phyloP scores from a whole-genome alignment of 2,329 filamentous ascomycete species.

The Pseudogymnoascus pannorum region DNA sequence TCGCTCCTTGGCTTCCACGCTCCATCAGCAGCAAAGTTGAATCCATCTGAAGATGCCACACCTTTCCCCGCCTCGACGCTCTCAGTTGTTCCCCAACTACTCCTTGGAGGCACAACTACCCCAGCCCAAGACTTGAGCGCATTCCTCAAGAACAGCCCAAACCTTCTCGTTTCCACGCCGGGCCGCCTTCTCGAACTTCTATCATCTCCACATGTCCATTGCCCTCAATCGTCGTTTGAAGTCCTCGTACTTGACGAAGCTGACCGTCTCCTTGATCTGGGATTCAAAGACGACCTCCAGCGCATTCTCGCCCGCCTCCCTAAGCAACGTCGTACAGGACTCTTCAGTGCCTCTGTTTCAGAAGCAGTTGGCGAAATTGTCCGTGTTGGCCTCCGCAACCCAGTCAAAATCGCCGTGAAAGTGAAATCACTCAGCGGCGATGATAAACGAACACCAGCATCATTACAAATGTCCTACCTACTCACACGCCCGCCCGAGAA shows the following conservation, averaged over 20 bases:
- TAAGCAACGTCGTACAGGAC: conserved; percentile 85
- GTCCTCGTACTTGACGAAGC: conserved; percentile 90
- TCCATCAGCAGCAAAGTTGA: conserved; percentile 62
- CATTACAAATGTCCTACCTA: conserved; percentile 85
- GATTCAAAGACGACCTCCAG: conserved; percentile 86
- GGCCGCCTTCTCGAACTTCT: conserved; percentile 84
- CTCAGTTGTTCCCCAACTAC: conserved; percentile 73
- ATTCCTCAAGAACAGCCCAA: conserved; percentile 79
- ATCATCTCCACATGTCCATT: conserved; percentile 78
- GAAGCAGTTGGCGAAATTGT: conserved; percentile 93
- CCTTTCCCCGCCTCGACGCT: conserved; percentile 36
- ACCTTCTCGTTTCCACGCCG: conserved; percentile 83
- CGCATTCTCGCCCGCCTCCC: conserved; percentile 77
- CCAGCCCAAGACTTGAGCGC: conserved; percentile 78
- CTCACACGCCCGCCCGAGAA: conserved; percentile 71
- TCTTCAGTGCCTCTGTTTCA: conserved; percentile 94
- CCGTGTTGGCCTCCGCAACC: conserved; percentile 83
- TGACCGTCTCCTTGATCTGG: conserved; percentile 83
- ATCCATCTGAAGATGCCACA: conserved; percentile 49
- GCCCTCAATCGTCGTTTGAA: conserved; percentile 83
- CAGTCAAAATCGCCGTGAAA: conserved; percentile 89
- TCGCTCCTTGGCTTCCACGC: conserved; percentile 76
- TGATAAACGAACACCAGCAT: conserved; percentile 84
- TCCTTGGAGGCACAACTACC: conserved; percentile 75
- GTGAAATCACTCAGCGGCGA: conserved; percentile 73